Conservation (phyloP, 441 rosid species). For the Eruca vesicaria region DNA sequence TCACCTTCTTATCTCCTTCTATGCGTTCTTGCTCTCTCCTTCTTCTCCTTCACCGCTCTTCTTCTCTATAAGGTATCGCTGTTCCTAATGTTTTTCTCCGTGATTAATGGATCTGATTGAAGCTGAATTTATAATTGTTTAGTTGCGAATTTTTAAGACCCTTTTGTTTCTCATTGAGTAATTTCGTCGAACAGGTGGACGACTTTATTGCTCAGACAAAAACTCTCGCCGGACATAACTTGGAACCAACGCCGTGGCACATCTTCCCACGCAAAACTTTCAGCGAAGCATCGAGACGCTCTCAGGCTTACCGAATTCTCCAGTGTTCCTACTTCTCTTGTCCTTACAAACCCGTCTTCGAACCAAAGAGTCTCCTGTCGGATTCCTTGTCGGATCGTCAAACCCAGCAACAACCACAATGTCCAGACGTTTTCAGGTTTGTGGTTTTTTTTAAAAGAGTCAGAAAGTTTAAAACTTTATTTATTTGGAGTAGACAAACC, state of each 20-base stretch:
- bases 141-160: neutral
- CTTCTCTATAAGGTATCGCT: constrained; percentile 75
- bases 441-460: neutral
- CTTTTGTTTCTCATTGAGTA: neutral
- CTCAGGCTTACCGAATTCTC: constrained; percentile 61
- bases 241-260: constrained; percentile 95
- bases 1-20: constrained; percentile 50
- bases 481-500: neutral
- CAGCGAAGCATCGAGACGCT: constrained; percentile 43
- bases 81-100: constrained; percentile 1
- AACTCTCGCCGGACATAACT: constrained; percentile 83
- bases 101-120: constrained; percentile 12
- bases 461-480: constrained; percentile 1
- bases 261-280: constrained; percentile 60
- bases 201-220: constrained; percentile 57
- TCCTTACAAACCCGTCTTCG: constrained; percentile 33
- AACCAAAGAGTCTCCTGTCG: neutral
- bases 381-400: constrained; percentile 15
- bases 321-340: constrained; percentile 86
- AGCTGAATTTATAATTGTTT: neutral
- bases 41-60: constrained; percentile 55
- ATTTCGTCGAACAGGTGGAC: constrained; percentile 40
- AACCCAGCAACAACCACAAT: constrained; percentile 23
- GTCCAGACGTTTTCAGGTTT: constrained; percentile 44
- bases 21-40: constrained; percentile 45